Evolutionary conservation across 1,284 basidiomycete genomes (phyloP), one percentile per base, ranked within the genome.

Genomic region (Tilletia indica): DNA sequence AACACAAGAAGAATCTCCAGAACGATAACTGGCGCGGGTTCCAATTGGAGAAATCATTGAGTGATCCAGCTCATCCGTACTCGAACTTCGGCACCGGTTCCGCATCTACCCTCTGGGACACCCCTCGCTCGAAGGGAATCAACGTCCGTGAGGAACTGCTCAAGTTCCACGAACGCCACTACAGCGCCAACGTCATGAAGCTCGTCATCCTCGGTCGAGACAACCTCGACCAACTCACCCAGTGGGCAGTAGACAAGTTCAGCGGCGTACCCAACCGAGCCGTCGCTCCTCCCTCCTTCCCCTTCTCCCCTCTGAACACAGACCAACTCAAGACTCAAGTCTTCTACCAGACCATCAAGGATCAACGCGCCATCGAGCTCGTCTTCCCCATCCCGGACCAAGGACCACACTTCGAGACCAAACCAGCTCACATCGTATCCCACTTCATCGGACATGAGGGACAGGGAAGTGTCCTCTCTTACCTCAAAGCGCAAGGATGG

Each of bases 1-100:
- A 99, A 84, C 92, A 99, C 88, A 94, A 94, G 87, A 99, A 99
- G 87, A 99, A 99, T 83, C 89, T 94, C 68, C 96, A 98, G 85
- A 87, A 87, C n/a, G 96, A 99, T 84, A 87, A 91, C 82, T 98
- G 95, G 94, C 90, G 97, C n/a, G 90, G 95, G 71, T 98, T 93
- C 86, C 97, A 99, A 86, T 87, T 98, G 36, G 94, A 94, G 86
- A 99, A 99, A 86, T 89, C 91, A 76, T 89, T 97, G 54, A 91
- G 90, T 73, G 87, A 82, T 42, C 75, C 88, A 0, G 90, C 90
- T 1, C 96, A 99, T 84, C 89, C 90, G 0, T 99, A 93, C 90
- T 89, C 89, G 78, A 97, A 98, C 84, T 99, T 99, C 82, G 93
- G 86, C n/a, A 96, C 92, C 4, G 97, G 97, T 2, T 93, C 94